These are phyloP conservation scores for Citrullus mucosospermus DNA, from an alignment of 306 rosid species.

Conservation along the genomic window DNA sequence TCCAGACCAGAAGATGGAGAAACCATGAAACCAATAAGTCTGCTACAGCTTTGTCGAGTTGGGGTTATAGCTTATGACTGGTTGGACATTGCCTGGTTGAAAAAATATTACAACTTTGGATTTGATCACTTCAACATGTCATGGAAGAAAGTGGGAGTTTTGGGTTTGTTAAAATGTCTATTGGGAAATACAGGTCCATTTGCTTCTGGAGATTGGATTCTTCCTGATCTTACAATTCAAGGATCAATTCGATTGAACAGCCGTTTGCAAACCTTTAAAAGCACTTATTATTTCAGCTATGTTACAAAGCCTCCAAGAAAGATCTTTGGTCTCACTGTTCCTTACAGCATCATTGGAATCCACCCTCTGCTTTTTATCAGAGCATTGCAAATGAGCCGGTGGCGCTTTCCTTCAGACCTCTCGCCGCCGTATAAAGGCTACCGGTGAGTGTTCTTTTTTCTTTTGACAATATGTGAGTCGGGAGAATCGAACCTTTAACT, in stretches of 20 bases:
- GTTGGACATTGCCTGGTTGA: conserved; percentile 75
- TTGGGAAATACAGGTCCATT: conserved; percentile 83
- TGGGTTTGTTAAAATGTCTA: conserved; percentile 65
- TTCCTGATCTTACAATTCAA: conserved; percentile 92
- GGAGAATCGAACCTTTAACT: too few relatives aligned
- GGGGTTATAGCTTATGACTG: conserved; percentile 89
- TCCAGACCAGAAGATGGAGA: conserved; percentile 78
- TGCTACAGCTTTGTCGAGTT: conserved; percentile 70
- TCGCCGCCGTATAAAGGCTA: conserved; percentile 87
- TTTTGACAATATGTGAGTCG: too few relatives aligned
- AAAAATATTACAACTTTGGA: conserved; percentile 83
- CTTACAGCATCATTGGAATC: conserved; percentile 55
- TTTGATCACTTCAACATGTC: conserved; percentile 83
- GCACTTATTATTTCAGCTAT: conserved; percentile 84
- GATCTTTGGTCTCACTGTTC: conserved; percentile 55
- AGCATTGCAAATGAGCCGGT: conserved; percentile 85
- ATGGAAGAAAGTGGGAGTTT: conserved; percentile 63
- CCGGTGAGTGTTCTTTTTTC: conserved; percentile 20
- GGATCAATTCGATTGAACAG: conserved; percentile 56
- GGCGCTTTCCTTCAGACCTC: conserved; percentile 76
- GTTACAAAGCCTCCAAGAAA: conserved; percentile 77
- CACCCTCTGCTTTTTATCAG: conserved; percentile 75
- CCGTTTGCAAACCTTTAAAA: conserved; percentile 47
- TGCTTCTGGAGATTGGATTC: conserved; percentile 94
- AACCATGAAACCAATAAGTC: conserved; percentile 58